Evolutionary conservation across 495 filamentous ascomycete species (phyloP), one percentile per base, ranked within the genome.

Genomic region (Aspergillus hancockii): DNA sequence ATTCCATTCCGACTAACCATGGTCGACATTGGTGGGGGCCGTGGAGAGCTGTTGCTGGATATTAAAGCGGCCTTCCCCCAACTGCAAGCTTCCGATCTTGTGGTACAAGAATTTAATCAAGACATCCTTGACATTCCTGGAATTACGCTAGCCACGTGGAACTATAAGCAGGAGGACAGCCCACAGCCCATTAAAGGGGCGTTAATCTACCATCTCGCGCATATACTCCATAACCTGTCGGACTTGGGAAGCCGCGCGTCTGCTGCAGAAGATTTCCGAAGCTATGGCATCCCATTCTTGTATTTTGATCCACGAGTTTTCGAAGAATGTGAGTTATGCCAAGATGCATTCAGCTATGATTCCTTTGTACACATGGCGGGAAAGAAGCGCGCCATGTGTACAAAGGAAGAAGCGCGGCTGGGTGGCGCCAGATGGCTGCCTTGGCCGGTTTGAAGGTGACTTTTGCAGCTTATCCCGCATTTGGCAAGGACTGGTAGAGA

Each of bases 21-120:
- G 36, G 82, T 87, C 2, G 85, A 87, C 65, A 77, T 85, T 13
- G 83, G 75, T 19, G 84, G 83, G 4, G 76, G 74, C n/a, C 62
- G 73, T 5, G 84, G 84, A 0, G 76, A 84, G 40, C 73, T 85
- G 41, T 68, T 85, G 0, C 65, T 76, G 0, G 73, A 73, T 36
- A 75, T 85, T 55, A 70, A 71, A 32, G 55, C 65, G 3, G 69
- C 70, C 0, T 73, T 72, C 52, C 82, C 81, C 0, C 63, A 72
- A 13, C 65, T 78, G 8, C n/a, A 62, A 0, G 52, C 66, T 0
- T 72, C 73, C 3, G 66, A 71, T 12, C 66, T 84, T 7, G 65
- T 86, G 5, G 65, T 85, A 8, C 79, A 85, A 60, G 71, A 81
- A 25, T 77, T 75, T 61, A 75, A 76, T 22, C 54, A 67, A 0